These are phyloP conservation scores for Nyssa sinensis DNA, from an alignment of 148 eudicot genomes.

Conservation along the genomic window DNA sequence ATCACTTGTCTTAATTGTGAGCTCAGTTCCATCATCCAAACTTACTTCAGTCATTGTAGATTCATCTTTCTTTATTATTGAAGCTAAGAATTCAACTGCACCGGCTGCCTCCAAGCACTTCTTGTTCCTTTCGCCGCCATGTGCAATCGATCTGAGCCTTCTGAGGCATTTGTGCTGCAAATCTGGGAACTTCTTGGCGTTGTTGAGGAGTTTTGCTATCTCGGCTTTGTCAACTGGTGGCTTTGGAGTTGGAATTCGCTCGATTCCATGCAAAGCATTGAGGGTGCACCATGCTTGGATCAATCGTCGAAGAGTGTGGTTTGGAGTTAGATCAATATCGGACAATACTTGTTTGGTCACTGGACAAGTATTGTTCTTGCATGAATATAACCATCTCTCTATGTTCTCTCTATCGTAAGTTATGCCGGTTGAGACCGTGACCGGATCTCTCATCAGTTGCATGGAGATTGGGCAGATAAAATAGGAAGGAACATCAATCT, in stretches of 20 bases:
- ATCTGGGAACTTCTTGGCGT: conserved; percentile 35
- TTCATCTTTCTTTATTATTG: conserved; percentile 26
- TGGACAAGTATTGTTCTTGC: conserved; percentile 58
- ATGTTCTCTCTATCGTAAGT: conserved; percentile 77
- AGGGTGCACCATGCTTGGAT: conserved; percentile 91
- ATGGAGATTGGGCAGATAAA: conserved; percentile 90
- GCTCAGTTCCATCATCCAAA: not conserved
- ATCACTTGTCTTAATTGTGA: conserved; percentile 25
- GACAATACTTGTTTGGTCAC: conserved; percentile 56
- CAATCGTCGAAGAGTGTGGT: conserved; percentile 86
- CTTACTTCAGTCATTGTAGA: not conserved
- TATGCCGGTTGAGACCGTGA: conserved; percentile 69
- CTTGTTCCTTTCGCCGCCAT: conserved; percentile 20
- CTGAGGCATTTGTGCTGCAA: conserved; percentile 34
- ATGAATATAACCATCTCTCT: conserved; percentile 59
- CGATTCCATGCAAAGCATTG: conserved; percentile 56
- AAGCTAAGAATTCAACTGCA: conserved; percentile 36
- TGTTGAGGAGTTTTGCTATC: conserved; percentile 46
- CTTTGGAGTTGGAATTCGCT: conserved; percentile 82
- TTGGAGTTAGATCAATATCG: conserved; percentile 53
- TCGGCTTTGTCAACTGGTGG: conserved; percentile 35
- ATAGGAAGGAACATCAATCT: conserved; percentile 63
- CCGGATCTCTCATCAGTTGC: conserved; percentile 88
- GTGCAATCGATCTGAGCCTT: conserved; percentile 38
- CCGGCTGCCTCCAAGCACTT: conserved; percentile 42